Base-by-base conservation (phyloP, 2,329 filamentous ascomycete species). In the Dendrostoma leiphaemia region DNA sequence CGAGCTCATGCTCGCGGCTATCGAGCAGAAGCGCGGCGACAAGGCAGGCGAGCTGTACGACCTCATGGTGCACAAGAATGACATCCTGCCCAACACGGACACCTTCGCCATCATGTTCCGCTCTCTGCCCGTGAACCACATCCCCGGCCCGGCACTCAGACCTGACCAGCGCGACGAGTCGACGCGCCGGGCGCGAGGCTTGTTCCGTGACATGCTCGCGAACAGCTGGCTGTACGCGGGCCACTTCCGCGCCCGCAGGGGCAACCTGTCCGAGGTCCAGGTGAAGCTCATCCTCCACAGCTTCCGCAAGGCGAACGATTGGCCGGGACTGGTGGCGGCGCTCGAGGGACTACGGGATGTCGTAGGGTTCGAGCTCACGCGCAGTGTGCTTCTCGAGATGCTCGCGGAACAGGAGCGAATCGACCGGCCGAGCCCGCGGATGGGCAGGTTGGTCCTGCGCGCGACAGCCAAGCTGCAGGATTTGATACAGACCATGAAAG, bases 61-160 rank as follows among this genome's bases (percentile, higher is more conserved):
- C 9, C 67, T 71, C 17, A 77, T 90, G 64, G 78, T 80, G 28
- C 61, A 68, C 9, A 69, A 77, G 24, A 71, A 73, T 32, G 72
- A 69, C 29, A 66, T 88, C 37, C 69, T 74, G 47, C 86, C 87
- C 0, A 86, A 90, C 60, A 75, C 85, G 0, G 81, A 86, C 68
- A 90, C 87, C 1, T 90, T 87, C 65, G 79, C 83, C 57, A 80
- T 81, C 15, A 78, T 90, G 13, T 91, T 86, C 84, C 80, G 81
- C 66, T 74, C 79, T 9, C 70, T 84, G 26, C 71, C 72, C 4
- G 68, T 79, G 60, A 83, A 83, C 65, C 48, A 28, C 24, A 31
- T 40, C 17, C 45, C 31, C 21, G 26, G 43, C 24, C 52, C 41
- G 9, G n/a, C 29, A 13, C 31, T 48, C 23, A 34, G 24, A 6